Conservation (phyloP, 208 protist species). For the Blechomonas ayalai region DNA sequence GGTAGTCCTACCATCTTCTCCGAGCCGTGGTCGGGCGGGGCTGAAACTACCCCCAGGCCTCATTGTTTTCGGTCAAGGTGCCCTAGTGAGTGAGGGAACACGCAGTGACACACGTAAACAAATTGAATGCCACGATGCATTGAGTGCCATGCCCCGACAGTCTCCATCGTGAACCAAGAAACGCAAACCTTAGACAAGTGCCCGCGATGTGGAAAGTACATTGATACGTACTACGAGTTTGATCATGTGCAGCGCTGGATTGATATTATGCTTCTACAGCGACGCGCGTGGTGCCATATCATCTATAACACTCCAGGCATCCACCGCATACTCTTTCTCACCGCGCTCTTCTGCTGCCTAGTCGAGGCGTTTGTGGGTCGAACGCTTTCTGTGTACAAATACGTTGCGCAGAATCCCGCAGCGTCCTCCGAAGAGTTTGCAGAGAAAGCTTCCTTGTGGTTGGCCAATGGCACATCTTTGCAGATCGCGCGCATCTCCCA, state of each 20-base stretch:
- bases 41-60: too few species aligned
- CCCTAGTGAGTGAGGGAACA: too few species aligned
- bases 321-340: slow-evolving; percentile 9
- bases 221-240: slow-evolving; percentile 78
- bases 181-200: slow-evolving; percentile 73
- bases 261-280: slow-evolving; percentile 57
- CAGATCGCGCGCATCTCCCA: slow-evolving; percentile 62
- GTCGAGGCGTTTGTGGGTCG: slow-evolving; percentile 72
- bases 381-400: slow-evolving; percentile 26
- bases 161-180: slow-evolving; percentile 56
- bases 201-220: slow-evolving; percentile 32
- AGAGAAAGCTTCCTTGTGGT: too few species aligned
- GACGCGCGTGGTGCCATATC: slow-evolving; percentile 66
- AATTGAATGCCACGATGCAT: slow-evolving; percentile 85
- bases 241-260: slow-evolving; percentile 65
- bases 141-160: slow-evolving; percentile 45
- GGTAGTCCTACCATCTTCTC: too few species aligned
- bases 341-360: slow-evolving; percentile 40
- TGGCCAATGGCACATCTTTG: too few species aligned
- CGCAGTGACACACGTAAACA: too few species aligned
- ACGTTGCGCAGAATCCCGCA: background rate
- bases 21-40: too few species aligned
- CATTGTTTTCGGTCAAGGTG: too few species aligned
- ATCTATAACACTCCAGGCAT: slow-evolving; percentile 47
- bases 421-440: background rate